Evolutionary conservation across 192 early-diverging fungal species (phyloP), one percentile per base, ranked within the genome.

Genomic region (Obelidium mucronatum): DNA sequence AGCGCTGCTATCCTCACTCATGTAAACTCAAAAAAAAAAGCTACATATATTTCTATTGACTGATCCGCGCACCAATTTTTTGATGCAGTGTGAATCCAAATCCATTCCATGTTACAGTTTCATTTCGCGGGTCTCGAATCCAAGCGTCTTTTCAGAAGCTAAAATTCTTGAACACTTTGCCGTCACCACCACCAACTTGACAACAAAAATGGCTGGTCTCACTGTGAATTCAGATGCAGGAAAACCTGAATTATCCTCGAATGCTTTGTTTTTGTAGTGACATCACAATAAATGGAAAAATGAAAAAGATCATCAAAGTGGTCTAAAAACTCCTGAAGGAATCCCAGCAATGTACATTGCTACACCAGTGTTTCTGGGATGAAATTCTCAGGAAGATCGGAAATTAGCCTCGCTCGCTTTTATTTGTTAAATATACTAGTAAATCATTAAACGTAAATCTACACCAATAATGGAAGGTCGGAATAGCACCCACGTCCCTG

Each of bases 91-190:
- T 19, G 69, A 72, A 72, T 19, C 54, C 35, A 55, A 40, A 6
- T n/a, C 13, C 36, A 59, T 72, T 51, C 69, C 69, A 19, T 35
- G 37, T 42, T 30, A 72, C 39, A 17, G 19, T 1, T 72, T 72
- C 37, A 33, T 72, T 30, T 28, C 69, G 11, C 54, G 39, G 31
- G 35, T 13, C 22, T 22, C 51, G 15, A 40, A 54, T 13, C 15
- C 28, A 2, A 36, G 31, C 2, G 53, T 72, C 19, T 72, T 72
- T 58, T 4, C 34, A 13, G 54, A 72, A 39, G 4, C 52, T 17
- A 72, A 58, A 55, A 54, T 72, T 6, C 31, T 72, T 24, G 69
- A 58, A 28, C 33, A 13, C 11, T 72, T 72, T 55, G 54, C 53
- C 0, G 56, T 72, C 3, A 6, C 19, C 2, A 72, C 52, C 4